Evolutionary conservation across 306 rosid species (phyloP).

Genomic region (Cicer judaicum): DNA sequence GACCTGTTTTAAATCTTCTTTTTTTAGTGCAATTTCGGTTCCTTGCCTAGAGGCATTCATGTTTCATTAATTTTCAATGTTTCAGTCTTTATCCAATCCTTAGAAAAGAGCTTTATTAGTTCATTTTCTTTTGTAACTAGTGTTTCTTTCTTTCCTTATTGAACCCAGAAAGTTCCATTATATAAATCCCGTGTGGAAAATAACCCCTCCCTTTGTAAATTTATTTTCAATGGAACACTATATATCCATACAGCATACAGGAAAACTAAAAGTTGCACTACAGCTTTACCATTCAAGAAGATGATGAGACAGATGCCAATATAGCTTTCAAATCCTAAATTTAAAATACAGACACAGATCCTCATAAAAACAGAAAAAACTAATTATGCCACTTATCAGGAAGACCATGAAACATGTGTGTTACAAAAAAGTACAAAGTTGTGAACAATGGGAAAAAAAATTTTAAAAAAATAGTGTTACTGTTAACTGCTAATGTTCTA

Average conservation of each 20-base stretch:
- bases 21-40: not conserved
- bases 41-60: not conserved
- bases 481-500: not conserved
- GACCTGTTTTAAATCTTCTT: constrained; percentile 10
- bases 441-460: not conserved
- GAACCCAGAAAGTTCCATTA: not conserved
- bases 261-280: not conserved
- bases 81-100: not conserved
- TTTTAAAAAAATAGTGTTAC: not conserved
- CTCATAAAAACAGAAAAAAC: not conserved
- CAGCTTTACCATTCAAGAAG: constrained; percentile 5
- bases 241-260: not conserved
- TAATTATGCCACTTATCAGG: not conserved
- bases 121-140: not conserved
- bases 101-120: not conserved
- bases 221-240: not conserved
- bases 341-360: not conserved
- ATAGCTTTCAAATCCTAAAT: constrained; percentile 8
- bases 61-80: not conserved
- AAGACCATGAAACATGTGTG: not conserved
- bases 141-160: not conserved
- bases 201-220: not conserved
- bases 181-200: not conserved
- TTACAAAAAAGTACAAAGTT: not conserved
- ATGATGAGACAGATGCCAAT: not conserved